Evolutionary conservation across 1,284 basidiomycete species (phyloP).

Genomic region (Lentinula novae-zelandiae): DNA sequence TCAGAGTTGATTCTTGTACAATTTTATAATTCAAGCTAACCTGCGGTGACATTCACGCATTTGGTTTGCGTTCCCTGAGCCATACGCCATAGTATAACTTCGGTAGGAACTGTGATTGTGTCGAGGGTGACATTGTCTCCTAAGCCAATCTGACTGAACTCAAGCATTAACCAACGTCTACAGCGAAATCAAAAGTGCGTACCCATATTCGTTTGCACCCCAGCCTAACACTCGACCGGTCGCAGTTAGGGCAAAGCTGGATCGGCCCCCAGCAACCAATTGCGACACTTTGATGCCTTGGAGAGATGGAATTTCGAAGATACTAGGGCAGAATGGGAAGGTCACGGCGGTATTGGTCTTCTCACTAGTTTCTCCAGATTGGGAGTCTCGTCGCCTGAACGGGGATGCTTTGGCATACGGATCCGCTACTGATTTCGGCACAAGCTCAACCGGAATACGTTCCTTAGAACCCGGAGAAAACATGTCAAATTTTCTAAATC

Average conservation of each 20-base stretch:
- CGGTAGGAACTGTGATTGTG: slow-evolving; percentile 80
- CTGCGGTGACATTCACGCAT: slow-evolving; percentile 68
- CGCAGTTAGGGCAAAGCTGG: slow-evolving; percentile 69
- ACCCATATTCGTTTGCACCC: slow-evolving; percentile 87
- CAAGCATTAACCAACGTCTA: background rate
- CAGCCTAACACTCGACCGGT: slow-evolving; percentile 83
- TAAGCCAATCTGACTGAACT: slow-evolving; percentile 76
- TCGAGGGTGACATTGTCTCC: slow-evolving; percentile 68
- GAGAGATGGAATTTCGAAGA: slow-evolving; percentile 83
- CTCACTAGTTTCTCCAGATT: slow-evolving; percentile 29
- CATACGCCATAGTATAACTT: slow-evolving; percentile 70
- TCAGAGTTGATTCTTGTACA: slow-evolving; percentile 4
- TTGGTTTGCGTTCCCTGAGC: slow-evolving; percentile 50
- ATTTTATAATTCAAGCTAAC: slow-evolving; percentile 30
- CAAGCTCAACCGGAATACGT: slow-evolving; percentile 49
- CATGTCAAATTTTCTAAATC: slow-evolving; percentile 58
- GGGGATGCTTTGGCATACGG: slow-evolving; percentile 45
- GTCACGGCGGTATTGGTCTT: slow-evolving; percentile 39
- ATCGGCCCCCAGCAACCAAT: slow-evolving; percentile 72
- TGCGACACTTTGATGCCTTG: slow-evolving; percentile 62
- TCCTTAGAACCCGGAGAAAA: slow-evolving; percentile 21
- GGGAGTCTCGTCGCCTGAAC: slow-evolving; percentile 27
- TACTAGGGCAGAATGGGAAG: slow-evolving; percentile 67
- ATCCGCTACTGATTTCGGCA: slow-evolving; percentile 53
- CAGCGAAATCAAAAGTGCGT: slow-evolving; percentile 17